Conservation (phyloP, 768 basidiomycete genomes). For the Phaffia australis region DNA sequence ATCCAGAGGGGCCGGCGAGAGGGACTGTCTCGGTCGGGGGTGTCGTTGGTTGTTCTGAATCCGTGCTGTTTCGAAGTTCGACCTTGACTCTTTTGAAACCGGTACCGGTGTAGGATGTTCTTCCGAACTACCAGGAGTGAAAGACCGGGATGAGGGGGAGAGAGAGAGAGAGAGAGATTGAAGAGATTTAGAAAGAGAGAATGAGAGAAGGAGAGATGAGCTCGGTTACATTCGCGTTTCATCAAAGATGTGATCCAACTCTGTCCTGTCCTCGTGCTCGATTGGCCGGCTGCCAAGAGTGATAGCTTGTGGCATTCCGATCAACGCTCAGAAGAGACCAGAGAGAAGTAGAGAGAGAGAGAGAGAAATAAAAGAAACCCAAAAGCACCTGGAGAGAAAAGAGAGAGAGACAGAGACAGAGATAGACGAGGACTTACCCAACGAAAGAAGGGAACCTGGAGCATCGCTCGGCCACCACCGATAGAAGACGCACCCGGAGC, state of each 20-base stretch:
- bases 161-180: background rate
- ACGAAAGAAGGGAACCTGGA: conserved; percentile 21
- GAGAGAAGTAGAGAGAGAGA: background rate
- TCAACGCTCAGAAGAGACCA: background rate
- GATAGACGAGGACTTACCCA: background rate
- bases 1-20: background rate
- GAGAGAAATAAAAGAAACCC: background rate
- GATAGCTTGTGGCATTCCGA: conserved; percentile 12
- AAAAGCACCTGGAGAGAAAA: background rate
- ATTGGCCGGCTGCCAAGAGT: background rate
- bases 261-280: background rate
- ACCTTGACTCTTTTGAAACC: conserved; percentile 16
- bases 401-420: background rate
- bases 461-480: too few species aligned
- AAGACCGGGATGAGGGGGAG: too few species aligned
- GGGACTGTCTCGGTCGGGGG: background rate
- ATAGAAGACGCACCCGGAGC: too few species aligned
- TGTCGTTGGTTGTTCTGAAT: background rate
- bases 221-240: background rate
- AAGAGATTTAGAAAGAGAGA: background rate
- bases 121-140: background rate
- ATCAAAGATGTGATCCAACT: conserved; percentile 1
- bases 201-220: background rate
- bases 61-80: background rate
- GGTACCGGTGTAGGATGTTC: background rate